Percentiles rank a stretch among this genome's conserved stretches.
These are phyloP conservation scores for Trichoderma virens DNA, from an alignment of 495 filamentous ascomycete species.

Conservation along the genomic window DNA sequence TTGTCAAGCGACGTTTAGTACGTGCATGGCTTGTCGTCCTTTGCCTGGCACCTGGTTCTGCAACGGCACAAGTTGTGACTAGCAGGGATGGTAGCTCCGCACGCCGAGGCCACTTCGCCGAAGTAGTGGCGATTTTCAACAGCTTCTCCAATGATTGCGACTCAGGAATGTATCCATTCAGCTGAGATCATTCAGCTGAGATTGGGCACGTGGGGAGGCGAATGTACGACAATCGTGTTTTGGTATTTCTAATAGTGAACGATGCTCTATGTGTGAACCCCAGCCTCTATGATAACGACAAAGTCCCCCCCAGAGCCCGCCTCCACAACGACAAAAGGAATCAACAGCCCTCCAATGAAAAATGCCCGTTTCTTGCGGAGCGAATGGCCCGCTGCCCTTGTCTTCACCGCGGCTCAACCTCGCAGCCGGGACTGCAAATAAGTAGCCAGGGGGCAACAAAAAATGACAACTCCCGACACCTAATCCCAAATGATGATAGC, in stretches of 20 bases:
- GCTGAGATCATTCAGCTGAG: no score
- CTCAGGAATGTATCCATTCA: background rate
- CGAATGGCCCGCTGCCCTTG: background rate
- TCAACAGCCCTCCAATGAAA: background rate
- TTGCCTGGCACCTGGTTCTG: background rate
- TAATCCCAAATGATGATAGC: conserved; percentile 2
- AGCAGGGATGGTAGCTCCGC: background rate
- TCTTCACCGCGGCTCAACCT: background rate
- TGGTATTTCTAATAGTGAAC: no score
- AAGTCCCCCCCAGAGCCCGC: no score
- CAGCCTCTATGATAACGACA: no score
- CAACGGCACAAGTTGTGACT: background rate
- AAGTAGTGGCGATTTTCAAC: no score
- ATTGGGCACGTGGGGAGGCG: no score
- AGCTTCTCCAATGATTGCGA: no score
- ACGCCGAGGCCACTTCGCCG: background rate
- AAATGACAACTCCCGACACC: background rate
- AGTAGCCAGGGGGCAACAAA: no score
- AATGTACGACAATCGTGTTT: no score
- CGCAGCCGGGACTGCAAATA: no score
- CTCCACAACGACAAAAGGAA: background rate
- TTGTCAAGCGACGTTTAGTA: background rate
- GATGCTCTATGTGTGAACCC: no score
- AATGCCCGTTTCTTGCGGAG: background rate
- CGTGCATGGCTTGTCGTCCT: background rate